These are phyloP conservation scores for Clitoria ternatea DNA, from an alignment of 306 rosid genomes.

Conservation along the genomic window DNA sequence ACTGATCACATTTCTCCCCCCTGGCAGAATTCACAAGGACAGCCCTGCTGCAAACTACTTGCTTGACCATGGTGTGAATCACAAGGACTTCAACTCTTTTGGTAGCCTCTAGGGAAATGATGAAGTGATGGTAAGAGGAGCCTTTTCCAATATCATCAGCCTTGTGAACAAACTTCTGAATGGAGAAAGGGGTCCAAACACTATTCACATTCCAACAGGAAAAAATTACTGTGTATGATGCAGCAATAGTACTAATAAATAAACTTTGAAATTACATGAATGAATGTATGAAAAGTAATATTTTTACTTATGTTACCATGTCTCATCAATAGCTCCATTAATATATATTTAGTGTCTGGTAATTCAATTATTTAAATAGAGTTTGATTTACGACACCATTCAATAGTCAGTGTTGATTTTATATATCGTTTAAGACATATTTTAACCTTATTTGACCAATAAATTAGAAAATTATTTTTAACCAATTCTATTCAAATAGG, in stretches of 20 bases:
- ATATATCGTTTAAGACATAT: no score
- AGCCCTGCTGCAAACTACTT: conserved; percentile 41
- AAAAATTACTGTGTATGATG: conserved; percentile 37
- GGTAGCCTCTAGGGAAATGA: conserved; percentile 39
- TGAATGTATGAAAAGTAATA: not conserved
- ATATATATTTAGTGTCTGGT: not conserved
- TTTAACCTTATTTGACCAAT: no score
- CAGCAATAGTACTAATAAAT: conserved; percentile 41
- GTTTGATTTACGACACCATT: no score
- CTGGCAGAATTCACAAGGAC: conserved; percentile 40
- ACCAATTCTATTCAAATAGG: no score
- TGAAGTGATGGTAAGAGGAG: conserved; percentile 41
- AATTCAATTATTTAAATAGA: no score
- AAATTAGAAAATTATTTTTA: no score
- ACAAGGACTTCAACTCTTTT: conserved; percentile 42
- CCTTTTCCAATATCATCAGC: conserved; percentile 37
- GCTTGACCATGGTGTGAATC: conserved; percentile 33
- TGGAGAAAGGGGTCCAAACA: conserved; percentile 43
- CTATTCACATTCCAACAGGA: conserved; percentile 43
- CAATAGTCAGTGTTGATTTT: no score
- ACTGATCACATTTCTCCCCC: conserved; percentile 49
- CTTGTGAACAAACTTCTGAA: conserved; percentile 34
- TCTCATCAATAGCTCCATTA: not conserved
- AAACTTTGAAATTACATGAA: not conserved
- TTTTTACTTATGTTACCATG: not conserved